Conservation (phyloP, 2,329 filamentous ascomycete genomes). For the Coniochaeta pulveracea region DNA sequence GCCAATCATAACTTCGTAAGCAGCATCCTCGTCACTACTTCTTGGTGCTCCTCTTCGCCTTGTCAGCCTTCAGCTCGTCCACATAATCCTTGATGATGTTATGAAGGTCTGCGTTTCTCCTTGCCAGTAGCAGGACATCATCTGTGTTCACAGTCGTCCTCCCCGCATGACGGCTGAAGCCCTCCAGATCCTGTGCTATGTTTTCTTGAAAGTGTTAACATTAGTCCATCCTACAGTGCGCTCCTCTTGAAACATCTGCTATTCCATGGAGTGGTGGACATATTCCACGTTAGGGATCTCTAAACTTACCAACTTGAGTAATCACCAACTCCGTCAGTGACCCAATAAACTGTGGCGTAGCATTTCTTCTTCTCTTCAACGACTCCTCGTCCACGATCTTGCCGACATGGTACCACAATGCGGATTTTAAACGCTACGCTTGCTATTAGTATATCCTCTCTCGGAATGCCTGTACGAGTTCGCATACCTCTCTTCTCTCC, state of each 20-base stretch:
- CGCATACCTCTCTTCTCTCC: constrained; percentile 10
- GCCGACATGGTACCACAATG: constrained; percentile 74
- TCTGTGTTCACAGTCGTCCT: constrained; percentile 70
- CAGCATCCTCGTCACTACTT: constrained; percentile 13
- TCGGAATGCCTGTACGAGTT: no score
- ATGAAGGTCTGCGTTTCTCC: constrained; percentile 78
- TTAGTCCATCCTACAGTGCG: no score
- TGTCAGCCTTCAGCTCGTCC: constrained; percentile 43
- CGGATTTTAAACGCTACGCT: constrained; percentile 65
- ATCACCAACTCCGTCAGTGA: constrained; percentile 79
- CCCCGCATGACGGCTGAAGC: constrained; percentile 62
- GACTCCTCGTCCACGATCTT: constrained; percentile 84
- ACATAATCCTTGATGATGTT: constrained; percentile 61
- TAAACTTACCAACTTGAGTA: constrained; percentile 65
- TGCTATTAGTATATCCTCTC: neutral
- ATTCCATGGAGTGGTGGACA: no score
- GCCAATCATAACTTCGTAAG: no score
- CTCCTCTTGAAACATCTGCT: no score
- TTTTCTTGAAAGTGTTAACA: constrained; percentile 35
- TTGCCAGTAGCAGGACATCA: constrained; percentile 77
- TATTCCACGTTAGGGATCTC: no score
- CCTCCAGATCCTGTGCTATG: constrained; percentile 44
- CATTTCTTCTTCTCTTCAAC: constrained; percentile 63
- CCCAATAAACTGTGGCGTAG: constrained; percentile 84
- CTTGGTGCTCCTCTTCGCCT: constrained; percentile 22